phyloP scores from a whole-genome alignment of 2,329 filamentous ascomycete genomes.

The Aureobasidium namibiae region DNA sequence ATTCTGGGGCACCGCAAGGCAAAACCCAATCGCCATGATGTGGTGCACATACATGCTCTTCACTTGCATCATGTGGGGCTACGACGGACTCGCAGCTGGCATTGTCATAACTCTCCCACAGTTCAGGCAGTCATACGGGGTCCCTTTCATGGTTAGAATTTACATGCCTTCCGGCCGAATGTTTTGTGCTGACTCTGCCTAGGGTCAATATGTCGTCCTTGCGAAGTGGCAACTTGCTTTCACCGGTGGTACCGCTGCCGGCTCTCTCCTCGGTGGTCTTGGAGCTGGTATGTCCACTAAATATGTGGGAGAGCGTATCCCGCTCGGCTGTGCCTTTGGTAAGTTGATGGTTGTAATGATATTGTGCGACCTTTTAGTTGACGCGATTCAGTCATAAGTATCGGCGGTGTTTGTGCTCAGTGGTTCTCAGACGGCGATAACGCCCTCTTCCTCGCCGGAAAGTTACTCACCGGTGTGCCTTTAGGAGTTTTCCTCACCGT shows the following conservation, averaged over 20 bases:
- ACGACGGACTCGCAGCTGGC: neutral
- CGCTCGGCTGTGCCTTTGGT: neutral
- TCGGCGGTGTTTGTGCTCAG: neutral
- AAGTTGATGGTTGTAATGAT: neutral
- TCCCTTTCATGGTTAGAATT: neutral
- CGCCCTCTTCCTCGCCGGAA: neutral
- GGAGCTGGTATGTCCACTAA: neutral
- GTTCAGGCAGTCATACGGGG: neutral
- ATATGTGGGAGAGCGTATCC: neutral
- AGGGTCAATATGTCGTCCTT: neutral
- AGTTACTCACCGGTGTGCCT: neutral
- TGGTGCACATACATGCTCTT: neutral
- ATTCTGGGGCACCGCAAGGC: no score
- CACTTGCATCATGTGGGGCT: neutral
- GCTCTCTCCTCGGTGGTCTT: neutral
- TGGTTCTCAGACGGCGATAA: neutral
- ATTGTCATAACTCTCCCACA: neutral
- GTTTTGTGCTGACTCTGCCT: neutral
- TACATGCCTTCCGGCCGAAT: neutral
- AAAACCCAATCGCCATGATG: no score
- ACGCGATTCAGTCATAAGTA: neutral
- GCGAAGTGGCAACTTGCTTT: neutral
- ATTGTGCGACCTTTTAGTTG: neutral
- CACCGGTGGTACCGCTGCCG: neutral
- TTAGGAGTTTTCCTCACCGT: neutral